These are phyloP conservation scores for Tulasnella sp. DNA, from an alignment of 768 basidiomycete species.

Conservation along the genomic window DNA sequence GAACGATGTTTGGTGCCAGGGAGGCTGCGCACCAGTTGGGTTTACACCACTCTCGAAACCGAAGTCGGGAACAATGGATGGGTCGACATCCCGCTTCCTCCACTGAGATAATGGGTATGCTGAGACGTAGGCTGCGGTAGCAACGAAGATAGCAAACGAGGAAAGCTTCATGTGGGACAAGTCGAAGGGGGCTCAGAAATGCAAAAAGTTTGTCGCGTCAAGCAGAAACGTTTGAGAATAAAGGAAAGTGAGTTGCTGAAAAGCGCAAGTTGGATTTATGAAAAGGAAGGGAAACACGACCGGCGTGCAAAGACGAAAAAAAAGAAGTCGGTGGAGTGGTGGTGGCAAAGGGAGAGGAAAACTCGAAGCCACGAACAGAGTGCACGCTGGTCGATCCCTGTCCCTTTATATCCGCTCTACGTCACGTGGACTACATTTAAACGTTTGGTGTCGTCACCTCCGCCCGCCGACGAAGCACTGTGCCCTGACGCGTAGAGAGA, in stretches of 20 bases:
- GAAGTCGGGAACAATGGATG: slow-evolving; percentile 55
- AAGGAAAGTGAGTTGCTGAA: neutral
- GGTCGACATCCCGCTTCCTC: slow-evolving; percentile 13
- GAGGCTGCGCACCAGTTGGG: slow-evolving; percentile 49
- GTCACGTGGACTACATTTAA: neutral
- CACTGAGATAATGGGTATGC: neutral
- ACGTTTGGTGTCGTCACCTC: neutral
- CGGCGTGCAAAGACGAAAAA: no score
- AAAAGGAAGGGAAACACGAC: neutral
- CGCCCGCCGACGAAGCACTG: neutral
- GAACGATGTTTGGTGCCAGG: slow-evolving; percentile 26
- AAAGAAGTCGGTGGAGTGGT: no score
- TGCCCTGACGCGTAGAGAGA: neutral
- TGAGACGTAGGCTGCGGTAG: neutral
- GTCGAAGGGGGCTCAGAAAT: neutral
- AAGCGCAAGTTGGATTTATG: neutral
- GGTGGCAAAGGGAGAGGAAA: neutral
- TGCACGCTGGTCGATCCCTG: neutral
- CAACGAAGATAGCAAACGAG: neutral
- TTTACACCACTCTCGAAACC: slow-evolving; percentile 55
- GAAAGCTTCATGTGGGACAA: neutral
- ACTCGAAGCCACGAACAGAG: neutral
- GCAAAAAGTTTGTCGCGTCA: neutral
- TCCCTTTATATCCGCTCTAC: neutral
- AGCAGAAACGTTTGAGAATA: neutral